These are phyloP conservation scores for Trichocomaceae sp. DNA, from an alignment of 2,329 filamentous ascomycete genomes.

Conservation along the genomic window DNA sequence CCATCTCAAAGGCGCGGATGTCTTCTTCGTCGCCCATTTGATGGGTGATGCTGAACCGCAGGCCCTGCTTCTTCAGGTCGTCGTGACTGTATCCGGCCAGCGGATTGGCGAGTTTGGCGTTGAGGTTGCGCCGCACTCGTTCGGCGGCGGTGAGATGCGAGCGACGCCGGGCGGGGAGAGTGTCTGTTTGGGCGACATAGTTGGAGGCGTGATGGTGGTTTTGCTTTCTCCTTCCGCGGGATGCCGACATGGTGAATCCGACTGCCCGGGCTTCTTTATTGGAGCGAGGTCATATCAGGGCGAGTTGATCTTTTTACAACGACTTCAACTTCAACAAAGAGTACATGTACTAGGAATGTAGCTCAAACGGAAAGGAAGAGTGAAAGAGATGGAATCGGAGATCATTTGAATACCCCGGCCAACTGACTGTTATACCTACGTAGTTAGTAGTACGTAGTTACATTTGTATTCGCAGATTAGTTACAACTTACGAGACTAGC, in stretches of 20 bases:
- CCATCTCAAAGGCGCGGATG: constrained; percentile 53
- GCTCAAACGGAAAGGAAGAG: background rate
- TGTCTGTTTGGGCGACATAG: constrained; percentile 11
- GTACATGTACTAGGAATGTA: too few relatives aligned
- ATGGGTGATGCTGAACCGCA: constrained; percentile 52
- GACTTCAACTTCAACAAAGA: background rate
- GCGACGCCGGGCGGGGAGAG: constrained; percentile 16
- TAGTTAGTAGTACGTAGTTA: too few relatives aligned
- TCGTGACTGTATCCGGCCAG: constrained; percentile 44
- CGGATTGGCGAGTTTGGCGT: constrained; percentile 50
- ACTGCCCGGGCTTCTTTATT: background rate
- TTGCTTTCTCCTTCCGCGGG: background rate
- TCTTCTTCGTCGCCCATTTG: constrained; percentile 51
- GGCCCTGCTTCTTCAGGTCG: constrained; percentile 51
- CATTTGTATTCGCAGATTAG: too few relatives aligned
- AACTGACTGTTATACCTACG: too few relatives aligned
- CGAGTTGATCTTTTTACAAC: background rate
- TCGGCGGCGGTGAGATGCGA: constrained; percentile 31
- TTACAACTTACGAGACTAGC: too few relatives aligned
- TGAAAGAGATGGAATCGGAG: background rate
- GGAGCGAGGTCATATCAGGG: background rate
- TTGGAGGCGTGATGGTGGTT: background rate
- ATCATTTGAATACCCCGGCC: too few relatives aligned
- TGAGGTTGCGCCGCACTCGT: constrained; percentile 35
- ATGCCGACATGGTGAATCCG: background rate